A percentile compares a stretch with the other conserved stretches of the same genome.
These are phyloP conservation scores for Coriaria nepalensis DNA, from an alignment of 306 rosid species.

Conservation along the genomic window DNA sequence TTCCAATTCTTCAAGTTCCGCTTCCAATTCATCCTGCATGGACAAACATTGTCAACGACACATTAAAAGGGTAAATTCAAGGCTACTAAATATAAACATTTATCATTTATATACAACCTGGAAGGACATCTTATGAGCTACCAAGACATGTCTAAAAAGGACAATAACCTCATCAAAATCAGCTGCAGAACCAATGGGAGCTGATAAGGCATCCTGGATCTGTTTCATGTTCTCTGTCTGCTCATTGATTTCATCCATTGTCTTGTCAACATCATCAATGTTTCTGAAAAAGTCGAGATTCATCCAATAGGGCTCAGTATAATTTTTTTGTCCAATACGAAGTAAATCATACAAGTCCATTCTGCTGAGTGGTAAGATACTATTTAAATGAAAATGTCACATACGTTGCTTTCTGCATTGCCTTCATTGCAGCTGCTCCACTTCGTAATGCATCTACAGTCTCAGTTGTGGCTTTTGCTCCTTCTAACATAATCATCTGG, in stretches of 20 bases:
- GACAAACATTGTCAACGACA: not conserved
- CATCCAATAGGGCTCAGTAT: not conserved
- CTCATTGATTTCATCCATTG: conserved; percentile 98
- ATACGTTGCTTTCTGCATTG: conserved; percentile 97
- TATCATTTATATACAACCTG: not conserved
- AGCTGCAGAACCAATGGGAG: conserved; percentile 80
- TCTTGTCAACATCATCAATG: conserved; percentile 91
- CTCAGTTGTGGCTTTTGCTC: conserved; percentile 97
- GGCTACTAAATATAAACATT: no score
- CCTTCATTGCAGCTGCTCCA: conserved; percentile 96
- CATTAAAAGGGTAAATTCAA: no score
- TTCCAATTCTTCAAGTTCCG: conserved; percentile 93
- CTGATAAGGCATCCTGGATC: conserved; percentile 86
- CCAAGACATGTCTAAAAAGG: not conserved
- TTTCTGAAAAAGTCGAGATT: conserved; percentile 35
- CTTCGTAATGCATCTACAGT: conserved; percentile 92
- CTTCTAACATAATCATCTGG: conserved; percentile 97
- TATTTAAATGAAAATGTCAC: conserved; percentile 13
- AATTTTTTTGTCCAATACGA: not conserved
- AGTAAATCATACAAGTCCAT: not conserved
- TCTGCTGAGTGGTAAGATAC: not conserved
- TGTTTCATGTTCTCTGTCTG: conserved; percentile 97
- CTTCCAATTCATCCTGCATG: conserved; percentile 86
- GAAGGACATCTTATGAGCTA: not conserved
- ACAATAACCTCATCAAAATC: conserved; percentile 83